Evolutionary conservation across 257 asterid species (phyloP), one percentile per base, ranked within the genome.

Genomic region (Gardenia jasminoides): DNA sequence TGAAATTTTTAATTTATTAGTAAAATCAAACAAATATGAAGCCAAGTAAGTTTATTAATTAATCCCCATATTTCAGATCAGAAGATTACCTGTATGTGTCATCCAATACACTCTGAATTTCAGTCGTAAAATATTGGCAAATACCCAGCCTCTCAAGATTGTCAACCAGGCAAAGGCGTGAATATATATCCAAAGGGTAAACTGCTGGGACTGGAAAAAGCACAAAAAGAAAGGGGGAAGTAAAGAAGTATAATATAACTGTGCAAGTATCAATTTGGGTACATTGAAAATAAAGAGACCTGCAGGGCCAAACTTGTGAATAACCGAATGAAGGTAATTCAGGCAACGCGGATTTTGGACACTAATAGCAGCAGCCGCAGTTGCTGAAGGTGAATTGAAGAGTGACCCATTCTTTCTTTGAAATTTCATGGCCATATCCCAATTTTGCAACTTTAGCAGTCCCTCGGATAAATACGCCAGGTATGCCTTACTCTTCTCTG

Each of bases 301-400:
- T 36, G 97, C 89, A 88, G 81, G 77, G 68, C 96, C 97, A 76
- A 89, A 89, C 83, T 84, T 90, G 80, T 82, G 81, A 47, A 90
- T 70, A 64, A 88, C 87, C 44, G 88, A 83, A 64, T 66, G 71
- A 48, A 95, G 91, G 91, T 93, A 95, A 79, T 72, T 78, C 56
- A 90, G 92, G 85, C 92, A 93, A 19, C 71, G 89, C 65, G 89
- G 76, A 91, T 93, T 81, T 7, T 75, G 88, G 79, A 76, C 79
- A 81, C 79, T 84, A 80, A 86, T 86, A 74, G 68, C 87, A 84
- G 97, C 94, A 82, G 98, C 94, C 44, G 98, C 97, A 47, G 98
- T 89, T 0, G 98, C 85, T 2, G 99, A 92, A 17, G 99, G 98
- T 81, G 90, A 92, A 86, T 93, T 90, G 88, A 93, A 93, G 56